Conservation (phyloP, 1,139 yeast genomes). For the Pichia sp. region DNA sequence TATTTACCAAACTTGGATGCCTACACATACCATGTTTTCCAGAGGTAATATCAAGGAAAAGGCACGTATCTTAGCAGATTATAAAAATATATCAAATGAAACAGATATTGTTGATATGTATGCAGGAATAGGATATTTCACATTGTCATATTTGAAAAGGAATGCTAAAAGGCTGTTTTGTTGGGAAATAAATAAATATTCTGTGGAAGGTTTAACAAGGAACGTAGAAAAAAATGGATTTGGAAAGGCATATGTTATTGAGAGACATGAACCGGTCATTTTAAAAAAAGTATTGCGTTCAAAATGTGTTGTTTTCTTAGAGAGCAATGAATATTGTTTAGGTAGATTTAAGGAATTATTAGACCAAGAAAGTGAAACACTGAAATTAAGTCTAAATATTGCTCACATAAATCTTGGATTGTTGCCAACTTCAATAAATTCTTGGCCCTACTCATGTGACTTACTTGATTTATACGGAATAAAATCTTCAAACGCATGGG, state of each 20-base stretch:
- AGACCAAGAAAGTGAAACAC: not conserved
- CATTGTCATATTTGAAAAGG: constrained; percentile 56
- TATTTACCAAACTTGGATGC: constrained; percentile 77
- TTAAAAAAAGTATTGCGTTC: constrained; percentile 16
- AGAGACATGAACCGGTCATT: constrained; percentile 30
- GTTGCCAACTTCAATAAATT: constrained; percentile 58
- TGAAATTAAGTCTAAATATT: constrained; percentile 25
- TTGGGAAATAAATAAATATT: constrained; percentile 88
- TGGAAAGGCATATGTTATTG: constrained; percentile 32
- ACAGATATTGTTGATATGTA: constrained; percentile 56
- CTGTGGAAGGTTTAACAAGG: constrained; percentile 59
- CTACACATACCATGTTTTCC: constrained; percentile 79
- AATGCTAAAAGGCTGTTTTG: constrained; percentile 53
- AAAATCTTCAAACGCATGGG: constrained; percentile 16
- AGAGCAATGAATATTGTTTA: constrained; percentile 49
- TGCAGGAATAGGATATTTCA: constrained; percentile 83
- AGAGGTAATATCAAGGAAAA: constrained; percentile 87
- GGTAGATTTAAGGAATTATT: constrained; percentile 32
- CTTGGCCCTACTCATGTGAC: constrained; percentile 48
- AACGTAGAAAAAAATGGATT: constrained; percentile 47
- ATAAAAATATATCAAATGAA: constrained; percentile 15
- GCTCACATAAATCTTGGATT: constrained; percentile 73
- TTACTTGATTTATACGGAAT: constrained; percentile 19
- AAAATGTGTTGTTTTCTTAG: constrained; percentile 46
- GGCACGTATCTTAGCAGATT: constrained; percentile 47